Percentiles rank a stretch among this genome's conserved stretches.
Conservation (phyloP, 345 rosid genomes). For the Eucalyptus dawsonii region DNA sequence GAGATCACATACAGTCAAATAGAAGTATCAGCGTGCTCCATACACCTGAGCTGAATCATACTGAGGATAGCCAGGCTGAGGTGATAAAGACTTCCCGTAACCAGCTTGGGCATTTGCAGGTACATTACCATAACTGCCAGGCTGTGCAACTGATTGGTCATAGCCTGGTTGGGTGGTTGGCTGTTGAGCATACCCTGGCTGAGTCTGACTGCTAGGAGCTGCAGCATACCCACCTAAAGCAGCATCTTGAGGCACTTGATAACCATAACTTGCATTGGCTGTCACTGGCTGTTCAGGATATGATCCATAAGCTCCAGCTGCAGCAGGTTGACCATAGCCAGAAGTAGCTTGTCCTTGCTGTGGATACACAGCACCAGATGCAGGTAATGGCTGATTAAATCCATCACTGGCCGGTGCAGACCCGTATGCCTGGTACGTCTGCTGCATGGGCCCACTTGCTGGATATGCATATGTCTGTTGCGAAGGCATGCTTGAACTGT, state of each 20-base stretch:
- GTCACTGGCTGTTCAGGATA: slow-evolving; percentile 45
- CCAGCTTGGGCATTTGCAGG: slow-evolving; percentile 36
- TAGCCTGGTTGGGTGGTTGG: slow-evolving; percentile 47
- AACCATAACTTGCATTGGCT: slow-evolving; percentile 42
- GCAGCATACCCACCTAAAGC: slow-evolving; percentile 39
- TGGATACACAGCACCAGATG: slow-evolving; percentile 27
- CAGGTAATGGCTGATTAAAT: slow-evolving; percentile 13
- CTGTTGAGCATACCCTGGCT: slow-evolving; percentile 48
- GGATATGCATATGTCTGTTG: slow-evolving; percentile 72
- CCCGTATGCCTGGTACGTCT: slow-evolving; percentile 43
- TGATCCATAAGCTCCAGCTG: slow-evolving; percentile 22
- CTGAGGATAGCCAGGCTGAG: slow-evolving; percentile 15
- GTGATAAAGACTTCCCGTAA: not conserved
- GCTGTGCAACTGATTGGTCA: slow-evolving; percentile 55
- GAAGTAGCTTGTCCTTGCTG: slow-evolving; percentile 46
- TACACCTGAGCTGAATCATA: slow-evolving; percentile 46
- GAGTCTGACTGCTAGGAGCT: slow-evolving; percentile 15
- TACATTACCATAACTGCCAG: slow-evolving; percentile 40
- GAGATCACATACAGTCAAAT: not conserved
- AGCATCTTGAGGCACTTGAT: slow-evolving; percentile 58
- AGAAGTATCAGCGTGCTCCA: slow-evolving; percentile 8
- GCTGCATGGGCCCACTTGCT: slow-evolving; percentile 47
- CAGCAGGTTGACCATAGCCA: slow-evolving; percentile 36
- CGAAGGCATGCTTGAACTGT: slow-evolving; percentile 34
- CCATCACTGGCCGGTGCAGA: slow-evolving; percentile 43